A percentile compares a stretch with the other conserved stretches of the same genome.
phyloP scores from a whole-genome alignment of 176 grass and related monocot genomes.

The Saccharum spontaneum region DNA sequence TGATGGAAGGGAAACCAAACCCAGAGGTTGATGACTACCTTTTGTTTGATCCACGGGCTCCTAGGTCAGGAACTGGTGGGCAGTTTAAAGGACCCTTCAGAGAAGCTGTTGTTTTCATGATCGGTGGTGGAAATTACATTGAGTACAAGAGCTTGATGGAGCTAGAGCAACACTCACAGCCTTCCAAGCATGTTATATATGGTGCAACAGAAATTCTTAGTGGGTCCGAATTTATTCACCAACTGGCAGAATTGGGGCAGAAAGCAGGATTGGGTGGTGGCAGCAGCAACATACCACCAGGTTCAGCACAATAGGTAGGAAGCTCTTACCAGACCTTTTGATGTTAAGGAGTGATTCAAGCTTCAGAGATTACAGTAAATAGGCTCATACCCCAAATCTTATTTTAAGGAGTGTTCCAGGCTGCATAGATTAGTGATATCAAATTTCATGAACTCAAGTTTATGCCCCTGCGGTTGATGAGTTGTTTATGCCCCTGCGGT shows the following conservation, averaged over 20 bases:
- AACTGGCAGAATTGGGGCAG: slow-evolving; percentile 79
- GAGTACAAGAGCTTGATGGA: slow-evolving; percentile 97
- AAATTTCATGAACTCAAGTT: slow-evolving; percentile 32
- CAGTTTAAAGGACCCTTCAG: slow-evolving; percentile 95
- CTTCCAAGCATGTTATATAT: slow-evolving; percentile 90
- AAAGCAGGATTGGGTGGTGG: slow-evolving; percentile 75
- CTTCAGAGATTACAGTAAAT: slow-evolving; percentile 41
- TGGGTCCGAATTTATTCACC: slow-evolving; percentile 82
- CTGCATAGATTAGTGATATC: slow-evolving; percentile 26
- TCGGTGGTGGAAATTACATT: slow-evolving; percentile 95
- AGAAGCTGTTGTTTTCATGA: slow-evolving; percentile 99
- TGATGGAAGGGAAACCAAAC: slow-evolving; percentile 93
- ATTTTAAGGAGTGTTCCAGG: slow-evolving; percentile 31
- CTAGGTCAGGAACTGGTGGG: slow-evolving; percentile 68
- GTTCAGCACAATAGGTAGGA: slow-evolving; percentile 46
- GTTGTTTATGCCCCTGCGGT: slow-evolving; percentile 10
- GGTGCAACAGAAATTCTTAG: slow-evolving; percentile 89
- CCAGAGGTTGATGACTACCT: slow-evolving; percentile 91
- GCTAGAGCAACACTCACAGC: slow-evolving; percentile 71
- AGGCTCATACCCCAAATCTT: slow-evolving; percentile 32
- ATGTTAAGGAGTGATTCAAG: slow-evolving; percentile 19
- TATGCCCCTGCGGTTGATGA: slow-evolving; percentile 25
- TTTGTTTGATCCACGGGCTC: slow-evolving; percentile 77
- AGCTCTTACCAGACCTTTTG: slow-evolving; percentile 26
- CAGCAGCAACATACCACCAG: slow-evolving; percentile 41